These are phyloP conservation scores for Aspergillus fijiensis DNA, from an alignment of 2,329 filamentous ascomycete genomes.

Conservation along the genomic window DNA sequence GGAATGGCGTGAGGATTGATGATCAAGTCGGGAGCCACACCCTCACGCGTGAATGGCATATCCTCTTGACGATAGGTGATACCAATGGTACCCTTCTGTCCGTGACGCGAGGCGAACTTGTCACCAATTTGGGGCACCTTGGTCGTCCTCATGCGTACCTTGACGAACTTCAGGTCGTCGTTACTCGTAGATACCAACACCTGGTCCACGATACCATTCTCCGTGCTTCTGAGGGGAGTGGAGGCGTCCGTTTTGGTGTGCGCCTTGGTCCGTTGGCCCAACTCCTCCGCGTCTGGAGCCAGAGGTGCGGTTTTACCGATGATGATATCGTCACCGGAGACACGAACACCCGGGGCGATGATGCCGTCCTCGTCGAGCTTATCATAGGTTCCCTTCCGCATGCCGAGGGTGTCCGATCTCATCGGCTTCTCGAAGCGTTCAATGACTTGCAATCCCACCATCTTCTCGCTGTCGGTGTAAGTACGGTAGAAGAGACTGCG, in stretches of 20 bases:
- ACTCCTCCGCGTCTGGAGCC: constrained; percentile 85
- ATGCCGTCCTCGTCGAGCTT: constrained; percentile 97
- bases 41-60: constrained; percentile 95
- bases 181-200: constrained; percentile 93
- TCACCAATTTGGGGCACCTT: constrained; percentile 98
- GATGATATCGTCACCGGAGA: constrained; percentile 97
- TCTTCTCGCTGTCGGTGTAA: constrained; percentile 96
- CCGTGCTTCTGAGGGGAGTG: constrained; percentile 88
- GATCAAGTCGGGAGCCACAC: constrained; percentile 90
- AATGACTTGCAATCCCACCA: constrained; percentile 86
- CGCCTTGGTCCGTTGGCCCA: constrained; percentile 84
- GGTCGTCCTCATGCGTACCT: constrained; percentile 94
- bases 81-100: constrained; percentile 98
- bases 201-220: constrained; percentile 93
- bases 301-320: constrained; percentile 98
- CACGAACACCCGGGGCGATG: constrained; percentile 86
- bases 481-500: constrained; percentile 96
- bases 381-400: constrained; percentile 95
- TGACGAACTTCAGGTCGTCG: constrained; percentile 92
- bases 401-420: constrained; percentile 78
- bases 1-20: constrained; percentile 99
- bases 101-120: constrained; percentile 98
- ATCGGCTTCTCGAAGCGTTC: constrained; percentile 96
- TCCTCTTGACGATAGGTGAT: constrained; percentile 97
- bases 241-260: constrained; percentile 96